Evolutionary conservation across 208 protist species (phyloP).

Genomic region (Angomonas ambiguus): DNA sequence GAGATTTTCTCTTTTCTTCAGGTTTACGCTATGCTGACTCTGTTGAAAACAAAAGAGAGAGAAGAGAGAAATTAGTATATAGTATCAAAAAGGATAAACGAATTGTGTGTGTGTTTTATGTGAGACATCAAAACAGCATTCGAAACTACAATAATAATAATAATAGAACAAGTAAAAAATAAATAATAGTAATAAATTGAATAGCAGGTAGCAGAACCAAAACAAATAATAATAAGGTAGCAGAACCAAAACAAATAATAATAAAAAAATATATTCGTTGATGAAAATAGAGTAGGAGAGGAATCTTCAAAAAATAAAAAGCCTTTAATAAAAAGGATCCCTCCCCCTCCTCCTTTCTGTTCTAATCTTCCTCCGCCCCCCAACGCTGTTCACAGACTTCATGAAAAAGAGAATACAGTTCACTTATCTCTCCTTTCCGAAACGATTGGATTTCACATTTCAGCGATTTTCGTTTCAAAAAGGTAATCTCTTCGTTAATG

Average conservation of each 20-base stretch:
- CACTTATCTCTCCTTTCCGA: background rate
- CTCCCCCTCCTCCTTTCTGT: no score
- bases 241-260: background rate
- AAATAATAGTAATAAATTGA: constrained; percentile 16
- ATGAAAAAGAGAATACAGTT: background rate
- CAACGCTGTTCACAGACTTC: no score
- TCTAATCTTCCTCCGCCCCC: no score
- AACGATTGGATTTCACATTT: constrained; percentile 45
- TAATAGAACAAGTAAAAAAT: background rate
- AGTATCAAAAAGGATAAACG: constrained; percentile 4
- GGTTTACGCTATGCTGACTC: background rate
- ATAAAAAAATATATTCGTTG: no score
- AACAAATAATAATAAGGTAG: background rate
- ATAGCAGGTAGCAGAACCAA: background rate
- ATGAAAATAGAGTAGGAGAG: no score
- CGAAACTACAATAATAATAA: constrained; percentile 3
- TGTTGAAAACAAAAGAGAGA: constrained; percentile 8
- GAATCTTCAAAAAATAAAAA: no score
- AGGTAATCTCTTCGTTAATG: constrained; percentile 26
- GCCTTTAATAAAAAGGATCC: no score
- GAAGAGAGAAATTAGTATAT: constrained; percentile 3
- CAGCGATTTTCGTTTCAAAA: constrained; percentile 43
- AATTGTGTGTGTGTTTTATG: no score
- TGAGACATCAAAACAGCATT: background rate
- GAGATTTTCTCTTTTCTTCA: background rate